These are phyloP conservation scores for Pseudogymnoascus sp. DNA, from an alignment of 2,329 filamentous ascomycete genomes.

Conservation along the genomic window DNA sequence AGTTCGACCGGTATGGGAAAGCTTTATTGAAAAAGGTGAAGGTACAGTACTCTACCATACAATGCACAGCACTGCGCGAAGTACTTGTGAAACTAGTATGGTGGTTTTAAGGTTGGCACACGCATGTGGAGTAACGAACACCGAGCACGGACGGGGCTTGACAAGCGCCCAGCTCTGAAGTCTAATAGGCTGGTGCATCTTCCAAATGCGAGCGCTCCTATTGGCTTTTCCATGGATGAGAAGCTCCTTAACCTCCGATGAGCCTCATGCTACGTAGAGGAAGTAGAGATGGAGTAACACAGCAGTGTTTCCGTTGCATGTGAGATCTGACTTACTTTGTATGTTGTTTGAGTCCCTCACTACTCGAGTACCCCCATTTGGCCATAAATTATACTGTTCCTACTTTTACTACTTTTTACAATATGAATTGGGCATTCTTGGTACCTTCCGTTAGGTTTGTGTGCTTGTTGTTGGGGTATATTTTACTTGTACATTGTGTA, in stretches of 20 bases:
- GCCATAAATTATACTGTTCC: neutral
- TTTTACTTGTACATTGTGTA: neutral
- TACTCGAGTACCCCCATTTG: neutral
- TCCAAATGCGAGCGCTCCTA: neutral
- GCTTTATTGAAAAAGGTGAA: neutral
- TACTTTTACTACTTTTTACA: neutral
- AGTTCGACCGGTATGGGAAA: neutral
- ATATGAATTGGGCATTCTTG: neutral
- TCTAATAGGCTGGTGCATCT: neutral
- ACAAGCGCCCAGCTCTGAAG: neutral
- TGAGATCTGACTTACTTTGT: neutral
- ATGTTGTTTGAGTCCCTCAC: neutral
- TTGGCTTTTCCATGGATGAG: neutral
- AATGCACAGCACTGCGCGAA: neutral
- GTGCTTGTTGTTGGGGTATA: neutral
- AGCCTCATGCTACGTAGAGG: neutral
- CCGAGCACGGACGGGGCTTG: neutral
- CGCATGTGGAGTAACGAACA: neutral
- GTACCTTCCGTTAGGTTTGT: neutral
- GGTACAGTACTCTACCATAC: neutral
- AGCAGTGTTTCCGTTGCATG: neutral
- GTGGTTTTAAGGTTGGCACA: conserved; percentile 6
- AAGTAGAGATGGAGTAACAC: neutral
- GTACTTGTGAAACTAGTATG: neutral
- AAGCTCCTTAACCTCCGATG: neutral